phyloP scores from a whole-genome alignment of 164 flowering plant genomes.

The Amborella trichopoda region DNA sequence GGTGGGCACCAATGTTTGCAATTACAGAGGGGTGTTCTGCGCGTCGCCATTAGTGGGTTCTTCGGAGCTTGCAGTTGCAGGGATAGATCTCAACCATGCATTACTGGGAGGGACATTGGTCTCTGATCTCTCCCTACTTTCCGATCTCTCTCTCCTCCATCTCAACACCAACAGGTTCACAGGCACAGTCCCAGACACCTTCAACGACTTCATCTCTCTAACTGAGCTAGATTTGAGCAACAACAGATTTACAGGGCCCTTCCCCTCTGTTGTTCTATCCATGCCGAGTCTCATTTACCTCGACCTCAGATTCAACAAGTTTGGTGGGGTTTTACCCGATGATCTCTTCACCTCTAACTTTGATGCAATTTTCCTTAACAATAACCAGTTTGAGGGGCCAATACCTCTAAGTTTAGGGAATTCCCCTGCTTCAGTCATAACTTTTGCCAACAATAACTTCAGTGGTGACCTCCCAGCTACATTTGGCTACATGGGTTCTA shows the following conservation, averaged over 20 bases:
- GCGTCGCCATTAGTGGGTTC: constrained; percentile 17
- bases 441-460: constrained; percentile 72
- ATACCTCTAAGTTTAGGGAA: constrained; percentile 61
- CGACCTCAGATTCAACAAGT: constrained; percentile 75
- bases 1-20: constrained; percentile 78
- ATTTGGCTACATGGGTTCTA: constrained; percentile 51
- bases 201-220: constrained; percentile 33
- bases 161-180: constrained; percentile 80
- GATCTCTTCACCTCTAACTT: constrained; percentile 52
- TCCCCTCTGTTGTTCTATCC: constrained; percentile 35
- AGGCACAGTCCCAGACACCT: constrained; percentile 51
- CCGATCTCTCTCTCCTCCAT: constrained; percentile 57
- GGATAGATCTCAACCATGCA: constrained; percentile 79
- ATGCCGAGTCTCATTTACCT: constrained; percentile 62
- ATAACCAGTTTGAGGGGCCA: constrained; percentile 62
- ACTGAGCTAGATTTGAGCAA: constrained; percentile 83
- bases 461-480: constrained; percentile 58
- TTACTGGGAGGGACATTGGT: constrained; percentile 63
- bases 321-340: constrained; percentile 61
- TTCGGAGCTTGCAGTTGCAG: constrained; percentile 22
- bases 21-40: constrained; percentile 81
- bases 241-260: constrained; percentile 68
- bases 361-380: constrained; percentile 73
- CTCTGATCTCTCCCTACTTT: constrained; percentile 51
- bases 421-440: constrained; percentile 86